A percentile compares a stretch with the other conserved stretches of the same genome.
These are phyloP conservation scores for Poteriospumella lacustris DNA, from an alignment of 108 stramenopile genomes.

Conservation along the genomic window DNA sequence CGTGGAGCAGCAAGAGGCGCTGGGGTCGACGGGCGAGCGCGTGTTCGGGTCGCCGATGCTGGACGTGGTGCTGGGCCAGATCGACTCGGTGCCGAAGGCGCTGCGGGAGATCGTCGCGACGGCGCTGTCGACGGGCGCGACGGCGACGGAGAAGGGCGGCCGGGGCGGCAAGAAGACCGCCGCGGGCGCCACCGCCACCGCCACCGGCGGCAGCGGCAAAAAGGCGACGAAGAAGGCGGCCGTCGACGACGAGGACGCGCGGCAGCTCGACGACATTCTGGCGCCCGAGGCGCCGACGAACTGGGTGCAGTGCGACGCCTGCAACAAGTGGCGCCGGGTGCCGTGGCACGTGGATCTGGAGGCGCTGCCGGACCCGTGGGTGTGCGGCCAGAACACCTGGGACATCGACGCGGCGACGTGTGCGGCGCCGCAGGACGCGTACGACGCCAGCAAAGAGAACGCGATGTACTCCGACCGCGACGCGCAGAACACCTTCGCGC, in stretches of 20 bases:
- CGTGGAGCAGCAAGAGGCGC: neutral
- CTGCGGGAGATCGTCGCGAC: neutral
- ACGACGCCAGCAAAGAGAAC: slow-evolving; percentile 26
- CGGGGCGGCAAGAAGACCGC: neutral
- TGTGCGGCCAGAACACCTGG: slow-evolving; percentile 28
- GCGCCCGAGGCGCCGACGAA: slow-evolving; percentile 12
- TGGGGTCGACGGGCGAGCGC: neutral
- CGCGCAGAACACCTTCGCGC: neutral
- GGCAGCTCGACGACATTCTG: slow-evolving; percentile 18
- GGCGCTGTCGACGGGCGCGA: neutral
- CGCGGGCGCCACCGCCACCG: neutral
- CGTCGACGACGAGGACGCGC: neutral
- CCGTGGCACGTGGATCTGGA: slow-evolving; percentile 24
- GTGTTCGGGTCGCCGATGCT: slow-evolving; percentile 31
- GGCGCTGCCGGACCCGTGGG: neutral
- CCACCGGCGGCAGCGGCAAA: neutral
- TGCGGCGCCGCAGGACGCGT: slow-evolving; percentile 29
- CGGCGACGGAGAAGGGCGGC: neutral
- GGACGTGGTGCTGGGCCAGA: slow-evolving; percentile 1
- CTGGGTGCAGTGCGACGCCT: slow-evolving; percentile 31
- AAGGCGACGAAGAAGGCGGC: neutral
- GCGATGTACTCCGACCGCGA: neutral
- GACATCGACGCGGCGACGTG: slow-evolving; percentile 18
- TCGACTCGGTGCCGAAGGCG: neutral
- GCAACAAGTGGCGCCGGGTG: slow-evolving; percentile 33